Evolutionary conservation across 768 basidiomycete genomes (phyloP), one percentile per base, ranked within the genome.

Genomic region (Pisolithus sp.): DNA sequence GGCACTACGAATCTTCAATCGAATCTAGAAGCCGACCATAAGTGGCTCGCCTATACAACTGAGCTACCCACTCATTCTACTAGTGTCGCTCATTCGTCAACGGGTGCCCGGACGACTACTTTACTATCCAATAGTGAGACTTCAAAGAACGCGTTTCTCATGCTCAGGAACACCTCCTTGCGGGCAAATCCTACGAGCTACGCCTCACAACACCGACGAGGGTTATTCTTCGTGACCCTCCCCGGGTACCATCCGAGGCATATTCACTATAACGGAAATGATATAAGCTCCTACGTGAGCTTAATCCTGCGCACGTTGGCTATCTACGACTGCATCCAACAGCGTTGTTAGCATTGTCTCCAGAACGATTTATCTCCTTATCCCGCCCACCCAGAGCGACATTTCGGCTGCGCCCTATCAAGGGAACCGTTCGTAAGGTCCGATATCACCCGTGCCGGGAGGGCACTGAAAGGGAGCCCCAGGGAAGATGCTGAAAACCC

Each of bases 171-270:
- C 76, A 78, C 54, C 79, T 96, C 23, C 5, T 24, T 53, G 76
- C 84, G 28, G 94, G 94, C 3, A 87, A 96, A 62, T 90, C 90
- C 2, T 96, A 97, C 68, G 94, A 97, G 65, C 77, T 97, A 34
- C 96, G 93, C 57, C 72, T 96, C 30, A 96, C 94, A 2, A 85
- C 86, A 5, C 79, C 74, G 12, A 88, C 87, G 18, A 76, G 67
- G 34, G 74, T 91, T 46, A 68, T 74, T 10, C 61, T 82, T 40
- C 76, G 77, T 30, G 66, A 70, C 47, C 57, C 66, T 28, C 48
- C 53, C 43, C 38, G 50, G 39, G 59, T 54, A 28, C 21, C 50
- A 6, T 54, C 58, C 43, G 49, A 37, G 39, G 46, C 48, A 39
- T 12, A 56, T 91, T n/a, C n/a, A n/a, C n/a, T n/a, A n/a, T n/a